Base-by-base conservation (phyloP, 768 basidiomycete genomes). In the Rubroboletus satanas region DNA sequence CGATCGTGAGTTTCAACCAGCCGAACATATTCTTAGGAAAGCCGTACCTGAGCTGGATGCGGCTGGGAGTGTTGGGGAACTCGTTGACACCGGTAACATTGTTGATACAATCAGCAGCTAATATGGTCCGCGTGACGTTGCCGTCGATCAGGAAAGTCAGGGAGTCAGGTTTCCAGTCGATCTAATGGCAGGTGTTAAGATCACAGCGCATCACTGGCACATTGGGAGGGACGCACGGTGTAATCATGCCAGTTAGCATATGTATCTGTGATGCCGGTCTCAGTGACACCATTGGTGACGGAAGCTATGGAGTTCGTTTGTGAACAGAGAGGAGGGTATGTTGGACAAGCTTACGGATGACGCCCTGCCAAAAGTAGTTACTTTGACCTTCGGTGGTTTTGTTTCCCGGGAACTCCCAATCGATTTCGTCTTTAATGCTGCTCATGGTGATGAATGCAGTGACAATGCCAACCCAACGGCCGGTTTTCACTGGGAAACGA, bases 391-490 rank as follows among this genome's bases (percentile, higher is more conserved):
- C 65, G 2, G 80, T 81, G 3, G 83, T 85, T 18, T 71, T 63
- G 44, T 74, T 74, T 7, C 88, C 88, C 51, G 88, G 86, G 63
- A 85, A 92, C 66, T 91, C 89, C 89, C 90, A 91, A 59, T 93
- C 90, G 49, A 93, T 88, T 66, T 92, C 90, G 64, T 90, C 88
- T 67, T 88, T 90, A 62, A 91, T 78, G 59, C 86, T 82, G 62
- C 81, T 83, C 91, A 93, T 93, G 6, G 85, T 87, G 63, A 91
- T 89, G 72, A 88, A 88, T 9, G 92, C 91, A 1, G 87, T 85
- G 50, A 95, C 87, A 7, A 94, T 84, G 33, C 91, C 91, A 17
- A 67, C 77, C 89, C 88, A 91, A 53, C 82, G 80, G 39, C 87
- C 83, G 1, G 89, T 87, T 73, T 90, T 91, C 60, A 90, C 87